Base-by-base conservation (phyloP, 2,329 filamentous ascomycete species). In the Helotiales sp. region DNA sequence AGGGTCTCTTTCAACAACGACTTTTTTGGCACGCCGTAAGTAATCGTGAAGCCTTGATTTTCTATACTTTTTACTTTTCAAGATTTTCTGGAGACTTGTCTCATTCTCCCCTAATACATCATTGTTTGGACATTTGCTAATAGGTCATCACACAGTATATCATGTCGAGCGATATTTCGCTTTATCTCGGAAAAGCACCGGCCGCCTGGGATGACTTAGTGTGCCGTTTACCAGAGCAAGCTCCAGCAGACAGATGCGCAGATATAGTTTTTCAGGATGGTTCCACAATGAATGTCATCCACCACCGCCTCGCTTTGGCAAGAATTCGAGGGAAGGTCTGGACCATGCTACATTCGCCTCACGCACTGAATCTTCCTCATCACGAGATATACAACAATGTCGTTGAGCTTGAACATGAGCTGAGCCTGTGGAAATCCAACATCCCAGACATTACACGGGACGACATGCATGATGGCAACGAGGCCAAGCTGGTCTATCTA, bases 11-110 rank as follows among this genome's bases (percentile, higher is more conserved):
- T 30, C 34, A 60, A 17, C 34, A 60, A 47, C 57, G 24, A 6
- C 37, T 60, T 6, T 60, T 60, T 22, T 60, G 57, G 57, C 11
- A 60, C 13, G 57, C 57, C n/a, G n/a, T n/a, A n/a, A n/a, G n/a
- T n/a, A n/a, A n/a, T n/a, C n/a, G n/a, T n/a, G n/a, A n/a, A n/a
- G n/a, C n/a, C n/a, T n/a, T n/a, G n/a, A n/a, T n/a, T n/a, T n/a
- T n/a, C n/a, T n/a, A n/a, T n/a, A n/a, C n/a, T n/a, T n/a, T n/a
- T n/a, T n/a, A n/a, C n/a, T n/a, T n/a, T n/a, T n/a, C n/a, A n/a
- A n/a, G n/a, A n/a, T n/a, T n/a, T n/a, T n/a, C n/a, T n/a, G n/a
- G n/a, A n/a, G n/a, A n/a, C n/a, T n/a, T n/a, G n/a, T n/a, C n/a
- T n/a, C n/a, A n/a, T n/a, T n/a, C n/a, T n/a, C n/a, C n/a, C n/a